phyloP scores from a whole-genome alignment of 2,329 filamentous ascomycete genomes.

The Xylariaceae sp. region DNA sequence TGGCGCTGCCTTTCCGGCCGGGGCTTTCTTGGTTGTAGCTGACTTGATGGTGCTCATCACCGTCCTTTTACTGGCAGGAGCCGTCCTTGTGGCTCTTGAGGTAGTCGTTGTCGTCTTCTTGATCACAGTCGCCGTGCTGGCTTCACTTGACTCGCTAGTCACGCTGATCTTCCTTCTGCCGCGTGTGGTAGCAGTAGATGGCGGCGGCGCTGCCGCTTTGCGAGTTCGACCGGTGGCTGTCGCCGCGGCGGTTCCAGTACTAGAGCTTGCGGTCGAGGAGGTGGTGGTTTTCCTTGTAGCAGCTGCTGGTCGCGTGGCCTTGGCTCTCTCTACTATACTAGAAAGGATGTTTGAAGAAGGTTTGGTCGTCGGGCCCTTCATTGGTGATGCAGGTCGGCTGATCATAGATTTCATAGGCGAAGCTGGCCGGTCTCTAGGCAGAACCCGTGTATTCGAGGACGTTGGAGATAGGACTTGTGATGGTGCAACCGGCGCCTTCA shows the following conservation, averaged over 20 bases:
- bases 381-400: slow-evolving; percentile 42
- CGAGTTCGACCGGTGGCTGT: slow-evolving; percentile 43
- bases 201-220: slow-evolving; percentile 47
- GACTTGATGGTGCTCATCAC: slow-evolving; percentile 61
- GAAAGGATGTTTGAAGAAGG: slow-evolving; percentile 53
- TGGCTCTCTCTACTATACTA: slow-evolving; percentile 67
- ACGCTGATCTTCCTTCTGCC: slow-evolving; percentile 62
- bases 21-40: slow-evolving; percentile 57
- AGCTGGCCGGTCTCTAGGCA: slow-evolving; percentile 55
- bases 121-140: slow-evolving; percentile 69
- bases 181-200: slow-evolving; percentile 52
- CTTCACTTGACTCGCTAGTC: slow-evolving; percentile 68
- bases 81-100: slow-evolving; percentile 46
- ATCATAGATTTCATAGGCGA: slow-evolving; percentile 66
- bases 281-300: slow-evolving; percentile 54
- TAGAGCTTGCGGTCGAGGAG: slow-evolving; percentile 53
- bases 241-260: slow-evolving; percentile 34
- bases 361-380: slow-evolving; percentile 50
- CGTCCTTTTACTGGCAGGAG: slow-evolving; percentile 56
- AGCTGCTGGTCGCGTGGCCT: slow-evolving; percentile 57
- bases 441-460: slow-evolving; percentile 78
- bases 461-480: slow-evolving; percentile 79
- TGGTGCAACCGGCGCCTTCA: slow-evolving; percentile 50
- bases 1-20: slow-evolving; percentile 50
- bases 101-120: slow-evolving; percentile 54